Conservation (phyloP, 352 stramenopile species). For the Phytophthora fragariae region DNA sequence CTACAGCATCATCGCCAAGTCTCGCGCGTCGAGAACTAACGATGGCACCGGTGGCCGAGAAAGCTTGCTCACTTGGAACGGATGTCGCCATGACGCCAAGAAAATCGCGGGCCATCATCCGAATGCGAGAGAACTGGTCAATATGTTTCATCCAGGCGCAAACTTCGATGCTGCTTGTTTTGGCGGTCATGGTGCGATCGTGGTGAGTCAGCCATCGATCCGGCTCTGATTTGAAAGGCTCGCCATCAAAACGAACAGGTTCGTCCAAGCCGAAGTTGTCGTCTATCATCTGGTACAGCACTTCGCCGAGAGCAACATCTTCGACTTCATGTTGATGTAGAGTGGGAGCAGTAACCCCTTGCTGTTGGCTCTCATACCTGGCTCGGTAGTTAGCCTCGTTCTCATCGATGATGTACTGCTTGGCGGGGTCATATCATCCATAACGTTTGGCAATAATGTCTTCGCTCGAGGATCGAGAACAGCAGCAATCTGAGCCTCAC, state of each 20-base stretch:
- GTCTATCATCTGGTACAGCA: conserved; percentile 9
- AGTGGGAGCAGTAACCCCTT: background rate
- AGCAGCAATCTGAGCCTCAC: no score
- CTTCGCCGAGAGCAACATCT: conserved; percentile 7
- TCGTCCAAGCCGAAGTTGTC: conserved; percentile 13
- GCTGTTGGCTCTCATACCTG: background rate
- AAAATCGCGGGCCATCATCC: conserved; percentile 25
- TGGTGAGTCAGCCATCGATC: conserved; percentile 12
- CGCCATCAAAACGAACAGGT: background rate
- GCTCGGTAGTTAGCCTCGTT: conserved; percentile 8
- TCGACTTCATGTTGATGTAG: conserved; percentile 6
- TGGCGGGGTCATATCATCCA: conserved; percentile 10
- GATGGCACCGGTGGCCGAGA: conserved; percentile 18
- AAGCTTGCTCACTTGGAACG: conserved; percentile 24
- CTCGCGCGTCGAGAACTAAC: conserved; percentile 12
- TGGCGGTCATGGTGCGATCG: conserved; percentile 9
- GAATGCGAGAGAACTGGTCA: conserved; percentile 16
- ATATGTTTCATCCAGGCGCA: conserved; percentile 17
- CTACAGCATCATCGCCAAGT: background rate
- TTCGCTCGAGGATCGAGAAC: conserved; percentile 10
- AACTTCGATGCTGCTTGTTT: conserved; percentile 14
- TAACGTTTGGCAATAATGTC: background rate
- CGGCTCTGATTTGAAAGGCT: conserved; percentile 12
- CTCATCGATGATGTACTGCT: conserved; percentile 9
- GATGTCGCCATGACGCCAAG: conserved; percentile 30